Evolutionary conservation across 441 rosid genomes (phyloP), one percentile per base, ranked within the genome.

Genomic region (Syzygium malaccense): DNA sequence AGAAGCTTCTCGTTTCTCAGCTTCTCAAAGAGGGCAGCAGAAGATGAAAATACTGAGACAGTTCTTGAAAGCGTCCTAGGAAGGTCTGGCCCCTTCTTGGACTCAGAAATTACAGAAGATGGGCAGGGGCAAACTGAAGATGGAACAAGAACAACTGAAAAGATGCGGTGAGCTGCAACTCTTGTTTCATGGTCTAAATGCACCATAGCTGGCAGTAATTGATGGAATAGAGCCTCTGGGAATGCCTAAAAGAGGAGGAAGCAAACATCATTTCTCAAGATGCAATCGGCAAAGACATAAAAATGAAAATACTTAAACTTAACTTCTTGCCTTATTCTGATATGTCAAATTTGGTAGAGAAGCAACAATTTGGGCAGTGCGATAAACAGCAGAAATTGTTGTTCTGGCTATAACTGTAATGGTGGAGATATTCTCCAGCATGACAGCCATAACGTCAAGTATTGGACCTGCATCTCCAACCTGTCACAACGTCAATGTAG

Each of bases 1-100:
- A 90, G 88, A 88, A 93, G 66, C 90, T 92, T 96, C n/a, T 92
- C 96, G 75, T 90, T 95, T 93, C 90, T 94, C 86, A 96, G 93
- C 96, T 98, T 96, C 92, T 98, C 96, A 89, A 97, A 97, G 89
- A 98, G 97, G 86, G 99, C 99, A 90, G 99, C 96, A 37, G 99
- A 98, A 64, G 99, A 98, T 93, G 99, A 98, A 93, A 98, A 98
- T 88, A 95, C 99, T 85, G 99, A 97, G n/a, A 96, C 99, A 14
- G 95, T 95, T 94, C 99, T 97, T 62, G 99, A 97, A 85, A 98
- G 97, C 8, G 98, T 93, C 89, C 97, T 93, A 86, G 94, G 92
- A 92, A 95, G 92, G 87, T 93, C 94, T 56, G 92, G 88, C 80
- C 93, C 94, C 91, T 92, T 95, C 89, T 85, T 93, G 49, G 96